Base-by-base conservation (phyloP, 306 rosid genomes). In the Hylodesmum podocarpum region DNA sequence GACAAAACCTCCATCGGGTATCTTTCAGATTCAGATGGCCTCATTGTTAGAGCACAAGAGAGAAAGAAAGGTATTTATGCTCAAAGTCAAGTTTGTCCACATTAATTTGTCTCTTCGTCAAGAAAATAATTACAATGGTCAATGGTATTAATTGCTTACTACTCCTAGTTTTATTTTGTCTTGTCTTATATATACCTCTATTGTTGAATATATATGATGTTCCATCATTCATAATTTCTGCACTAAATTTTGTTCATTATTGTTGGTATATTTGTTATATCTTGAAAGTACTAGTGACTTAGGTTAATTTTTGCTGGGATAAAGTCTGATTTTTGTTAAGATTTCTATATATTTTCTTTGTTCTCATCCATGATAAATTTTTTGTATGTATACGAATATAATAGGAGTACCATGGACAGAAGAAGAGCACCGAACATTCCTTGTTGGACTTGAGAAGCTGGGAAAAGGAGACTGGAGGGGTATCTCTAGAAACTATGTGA, bases 391-490 rank as follows among this genome's bases (percentile, higher is more conserved):
- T 16, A 31, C 1, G 34, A 27, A 5, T 41, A 44, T 47, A 28
- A 0, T 53, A 95, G 98, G 98, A 66, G 88, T 92, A 51, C 84
- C 97, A 62, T 95, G 98, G 98, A 92, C 96, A 66, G 97, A 90
- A 82, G 97, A 95, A 55, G 98, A 95, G 70, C 98, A 95, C 54
- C 50, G 92, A 78, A 86, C 72, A 61, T 95, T 95, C 78, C 89
- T 95, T 4, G 27, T 85, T 55, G 98, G 98, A 77, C 91, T 95
- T 13, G 89, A 90, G 78, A 95, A 88, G 79, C 80, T 95, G 8
- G 98, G 97, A 33, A 90, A 89, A 79, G 98, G 98, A 3, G 95
- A 95, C 12, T 95, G 98, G 98, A 90, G 97, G 46, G 97, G 97
- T 12, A 95, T 95, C 68, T 89, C 98, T 1, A 85, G 79, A 78